Percentiles rank a stretch among this genome's conserved stretches.
These are phyloP conservation scores for Kalmusia sp. DNA, from an alignment of 2,329 filamentous ascomycete genomes.

Conservation along the genomic window DNA sequence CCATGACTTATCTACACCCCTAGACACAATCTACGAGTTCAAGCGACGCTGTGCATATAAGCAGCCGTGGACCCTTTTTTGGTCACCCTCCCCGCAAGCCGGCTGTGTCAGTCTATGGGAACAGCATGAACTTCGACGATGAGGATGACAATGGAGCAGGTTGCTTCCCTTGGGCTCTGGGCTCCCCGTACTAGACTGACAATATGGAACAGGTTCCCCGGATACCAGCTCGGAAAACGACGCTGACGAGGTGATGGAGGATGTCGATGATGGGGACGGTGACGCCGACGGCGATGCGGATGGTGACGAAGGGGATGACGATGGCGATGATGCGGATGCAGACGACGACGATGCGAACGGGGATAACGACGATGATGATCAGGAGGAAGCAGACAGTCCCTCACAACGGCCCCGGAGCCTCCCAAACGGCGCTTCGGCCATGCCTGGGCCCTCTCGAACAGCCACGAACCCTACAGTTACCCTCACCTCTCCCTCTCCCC, in stretches of 20 bases:
- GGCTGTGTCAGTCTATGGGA: slow-evolving; percentile 11
- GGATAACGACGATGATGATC: slow-evolving; percentile 52
- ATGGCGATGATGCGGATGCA: slow-evolving; percentile 47
- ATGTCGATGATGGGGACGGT: slow-evolving; percentile 52
- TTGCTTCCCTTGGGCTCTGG: slow-evolving; percentile 19
- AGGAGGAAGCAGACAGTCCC: slow-evolving; percentile 56
- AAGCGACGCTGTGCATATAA: not conserved
- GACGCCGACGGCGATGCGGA: slow-evolving; percentile 50
- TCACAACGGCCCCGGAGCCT: slow-evolving; percentile 44
- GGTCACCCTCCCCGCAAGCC: slow-evolving; percentile 2
- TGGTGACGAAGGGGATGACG: slow-evolving; percentile 50
- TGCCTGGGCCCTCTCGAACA: slow-evolving; percentile 24
- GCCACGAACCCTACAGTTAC: slow-evolving; percentile 56
- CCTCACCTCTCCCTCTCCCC: slow-evolving; percentile 56
- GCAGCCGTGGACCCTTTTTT: not conserved
- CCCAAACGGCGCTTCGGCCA: slow-evolving; percentile 32
- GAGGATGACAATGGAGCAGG: slow-evolving; percentile 52
- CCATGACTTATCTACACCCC: not conserved
- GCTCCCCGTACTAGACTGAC: slow-evolving; percentile 13
- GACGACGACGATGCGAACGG: slow-evolving; percentile 52
- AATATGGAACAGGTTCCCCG: slow-evolving; percentile 39
- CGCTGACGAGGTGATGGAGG: slow-evolving; percentile 53
- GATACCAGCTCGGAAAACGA: slow-evolving; percentile 52
- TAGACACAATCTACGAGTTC: not conserved
- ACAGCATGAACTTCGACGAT: slow-evolving; percentile 54